Base-by-base conservation (phyloP, 2,329 filamentous ascomycete genomes). In the Davidsoniella eucalypti region DNA sequence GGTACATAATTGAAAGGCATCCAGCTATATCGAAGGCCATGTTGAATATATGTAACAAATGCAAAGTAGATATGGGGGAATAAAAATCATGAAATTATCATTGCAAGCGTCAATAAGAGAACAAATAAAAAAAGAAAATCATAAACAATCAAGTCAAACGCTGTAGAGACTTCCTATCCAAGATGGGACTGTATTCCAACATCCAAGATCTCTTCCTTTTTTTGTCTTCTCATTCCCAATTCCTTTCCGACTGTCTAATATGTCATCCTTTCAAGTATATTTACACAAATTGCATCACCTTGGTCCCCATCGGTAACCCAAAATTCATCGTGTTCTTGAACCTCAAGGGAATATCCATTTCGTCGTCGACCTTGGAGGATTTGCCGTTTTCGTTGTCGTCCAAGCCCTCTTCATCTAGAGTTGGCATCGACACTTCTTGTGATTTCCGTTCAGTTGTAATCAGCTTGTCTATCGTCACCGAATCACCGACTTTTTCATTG, bases 261-360 rank as follows among this genome's bases (percentile, higher is more conserved):
- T 23, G 4, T 23, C 21, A 4, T 23, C 5, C 21, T 33, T 33
- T 33, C 2, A 9, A 12, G 8, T 33, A 33, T 33, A 33, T 33
- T 33, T 33, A 33, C 29, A 33, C 29, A 9, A 33, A 33, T 33
- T 33, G 29, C 29, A 33, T 33, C 29, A 33, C 12, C 8, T 33
- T 33, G 29, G 8, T 33, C 1, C 52, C 52, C 52, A 53, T 53
- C 16, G 52, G 52, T 21, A 53, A 42, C 33, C 69, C 69, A 58
- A 72, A 72, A 55, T 72, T 72, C 54, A 61, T 66, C 16, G 65
- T 69, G 23, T 58, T 63, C 56, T 61, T 69, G 39, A 73, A 59
- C 56, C 66, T 69, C 26, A 73, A 61, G 1, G 69, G 67, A 25
- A 72, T 63, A 21, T 72, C 68, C n/a, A 57, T 54, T 41, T 67